A percentile compares a stretch with the other conserved stretches of the same genome.
Conservation (phyloP, 2,329 filamentous ascomycete species). For the Xylaria sp. region DNA sequence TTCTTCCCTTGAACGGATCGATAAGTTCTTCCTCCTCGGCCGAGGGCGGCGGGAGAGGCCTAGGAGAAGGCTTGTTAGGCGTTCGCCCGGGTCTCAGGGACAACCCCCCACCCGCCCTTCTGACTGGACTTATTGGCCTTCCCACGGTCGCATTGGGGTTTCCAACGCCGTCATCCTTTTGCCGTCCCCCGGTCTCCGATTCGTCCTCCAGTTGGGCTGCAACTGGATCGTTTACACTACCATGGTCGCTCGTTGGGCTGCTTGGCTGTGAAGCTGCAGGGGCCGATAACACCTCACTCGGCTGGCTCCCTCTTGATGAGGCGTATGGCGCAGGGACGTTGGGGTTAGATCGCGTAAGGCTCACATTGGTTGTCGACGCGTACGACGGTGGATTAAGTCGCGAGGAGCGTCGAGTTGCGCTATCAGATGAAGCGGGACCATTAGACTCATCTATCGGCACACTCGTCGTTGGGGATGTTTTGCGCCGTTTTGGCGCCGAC, state of each 20-base stretch:
- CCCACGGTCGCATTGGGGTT: constrained; percentile 1
- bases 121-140: constrained; percentile 29
- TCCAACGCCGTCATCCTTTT: not conserved
- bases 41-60: constrained; percentile 54
- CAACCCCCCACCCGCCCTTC: constrained; percentile 42
- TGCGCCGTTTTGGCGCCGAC: constrained; percentile 68
- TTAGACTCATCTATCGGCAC: constrained; percentile 42
- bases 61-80: constrained; percentile 50
- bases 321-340: constrained; percentile 57
- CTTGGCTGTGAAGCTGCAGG: constrained; percentile 31
- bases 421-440: constrained; percentile 21
- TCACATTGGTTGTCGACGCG: constrained; percentile 70
- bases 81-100: constrained; percentile 47
- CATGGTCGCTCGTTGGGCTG: constrained; percentile 30
- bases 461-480: constrained; percentile 61
- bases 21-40: constrained; percentile 51
- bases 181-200: constrained; percentile 29
- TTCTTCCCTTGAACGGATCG: constrained; percentile 49
- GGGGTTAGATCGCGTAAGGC: constrained; percentile 65
- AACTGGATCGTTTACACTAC: constrained; percentile 38
- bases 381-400: constrained; percentile 59
- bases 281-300: constrained; percentile 18
- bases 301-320: constrained; percentile 38
- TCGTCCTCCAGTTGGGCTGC: constrained; percentile 42
- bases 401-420: constrained; percentile 30